Base-by-base conservation (phyloP, 768 basidiomycete genomes). In the Calocybe cyanea region DNA sequence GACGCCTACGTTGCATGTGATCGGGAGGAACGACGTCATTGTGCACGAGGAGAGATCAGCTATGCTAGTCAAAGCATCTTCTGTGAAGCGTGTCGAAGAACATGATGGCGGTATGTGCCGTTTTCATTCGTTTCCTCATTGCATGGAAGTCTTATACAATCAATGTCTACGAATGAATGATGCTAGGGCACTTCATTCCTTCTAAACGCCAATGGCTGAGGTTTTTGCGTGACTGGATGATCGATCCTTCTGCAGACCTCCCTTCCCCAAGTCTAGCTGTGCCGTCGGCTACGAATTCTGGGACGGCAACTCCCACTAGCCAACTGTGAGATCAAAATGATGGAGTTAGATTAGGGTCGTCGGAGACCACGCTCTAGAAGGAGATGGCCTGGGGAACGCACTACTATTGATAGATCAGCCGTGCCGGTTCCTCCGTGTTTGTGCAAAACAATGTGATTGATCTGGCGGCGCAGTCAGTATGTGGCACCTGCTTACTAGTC, bases 181-280 rank as follows among this genome's bases (percentile, higher is more conserved):
- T n/a, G n/a, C n/a, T 17, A 91, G 89, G 88, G 7, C 90, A 93
- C 62, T 89, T 90, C 53, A 81, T 92, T 3, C 91, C 91, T 1
- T 83, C 81, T 8, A 87, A 85, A 54, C 79, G 76, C 1, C 73
- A 67, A 34, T 93, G 88, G 90, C 73, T 85, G 23, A 76, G 73
- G 54, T 92, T 93, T 63, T 67, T 92, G 42, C 72, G 73, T 38
- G 76, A 77, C 7, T 92, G 85, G 59, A 67, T 89, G 53, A 64
- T 64, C 45, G 67, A 81, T 57, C 81, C 81, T 9, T 59, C 55
- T 10, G 70, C 65, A 7, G 54, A 72, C 14, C 59, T 79, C 2
- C 70, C 72, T 10, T 75, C 78, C 11, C 82, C 80, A 3, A 54
- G 56, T 17, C 46, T 53, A 19, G 50, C n/a, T 45, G 53, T 2